Evolutionary conservation across 23 red algal genomes (phyloP).

Genomic region (Gracilaria domingensis): DNA sequence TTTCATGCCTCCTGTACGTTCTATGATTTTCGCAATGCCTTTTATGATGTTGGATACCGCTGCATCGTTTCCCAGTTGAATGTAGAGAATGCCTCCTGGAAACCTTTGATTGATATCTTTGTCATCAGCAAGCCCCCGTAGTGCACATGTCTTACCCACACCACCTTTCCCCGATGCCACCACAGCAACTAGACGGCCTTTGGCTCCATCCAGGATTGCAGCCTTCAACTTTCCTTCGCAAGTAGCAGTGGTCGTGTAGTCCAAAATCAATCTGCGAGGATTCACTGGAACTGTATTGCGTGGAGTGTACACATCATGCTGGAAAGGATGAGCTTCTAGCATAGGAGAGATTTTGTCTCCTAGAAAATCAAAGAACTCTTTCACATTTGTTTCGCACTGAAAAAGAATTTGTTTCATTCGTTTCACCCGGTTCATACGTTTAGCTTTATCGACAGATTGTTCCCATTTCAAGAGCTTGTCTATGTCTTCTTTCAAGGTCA

Average conservation of each 20-base stretch:
- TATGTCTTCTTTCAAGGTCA: not conserved
- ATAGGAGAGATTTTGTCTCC: not conserved
- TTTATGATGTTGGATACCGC: not conserved
- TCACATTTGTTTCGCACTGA: conserved; percentile 1
- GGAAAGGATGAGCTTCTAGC: not conserved
- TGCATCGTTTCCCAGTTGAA: conserved; percentile 18
- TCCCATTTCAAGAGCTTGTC: not conserved
- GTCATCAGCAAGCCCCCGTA: conserved; percentile 12
- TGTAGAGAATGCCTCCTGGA: conserved; percentile 22
- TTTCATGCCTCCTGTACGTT: conserved; percentile 1
- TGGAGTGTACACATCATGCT: not conserved
- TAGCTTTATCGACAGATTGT: not conserved
- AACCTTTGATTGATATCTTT: not conserved
- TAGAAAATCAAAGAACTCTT: not conserved
- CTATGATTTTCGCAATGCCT: not conserved
- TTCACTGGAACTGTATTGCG: not conserved
- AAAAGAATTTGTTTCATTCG: not conserved
- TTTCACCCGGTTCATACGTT: not conserved
- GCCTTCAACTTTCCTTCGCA: conserved; percentile 23
- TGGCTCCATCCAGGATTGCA: not conserved
- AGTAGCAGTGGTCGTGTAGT: not conserved
- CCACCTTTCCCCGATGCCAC: conserved; percentile 23
- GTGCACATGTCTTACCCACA: conserved; percentile 29
- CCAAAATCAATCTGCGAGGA: not conserved
- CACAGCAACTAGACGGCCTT: not conserved